These are phyloP conservation scores for Panaeolus papilionaceus DNA, from an alignment of 768 basidiomycete species.

Conservation along the genomic window DNA sequence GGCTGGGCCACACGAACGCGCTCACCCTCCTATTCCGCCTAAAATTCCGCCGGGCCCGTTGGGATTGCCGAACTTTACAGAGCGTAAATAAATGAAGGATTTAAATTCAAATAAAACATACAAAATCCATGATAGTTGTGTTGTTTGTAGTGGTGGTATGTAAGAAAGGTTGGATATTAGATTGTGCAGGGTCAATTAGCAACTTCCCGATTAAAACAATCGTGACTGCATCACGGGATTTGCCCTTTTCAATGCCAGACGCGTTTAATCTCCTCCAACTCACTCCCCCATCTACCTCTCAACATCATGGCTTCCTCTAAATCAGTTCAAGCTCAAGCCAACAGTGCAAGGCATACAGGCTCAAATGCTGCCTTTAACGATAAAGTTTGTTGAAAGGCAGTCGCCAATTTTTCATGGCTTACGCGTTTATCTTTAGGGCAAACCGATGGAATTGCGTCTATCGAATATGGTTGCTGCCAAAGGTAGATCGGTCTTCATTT, in stretches of 20 bases:
- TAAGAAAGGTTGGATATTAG: conserved; percentile 20
- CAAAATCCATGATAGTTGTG: conserved; percentile 49
- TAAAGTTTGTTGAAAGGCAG: conserved; percentile 56
- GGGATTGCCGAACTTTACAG: conserved; percentile 46
- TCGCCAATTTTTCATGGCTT: conserved; percentile 21
- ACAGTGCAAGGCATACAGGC: conserved; percentile 54
- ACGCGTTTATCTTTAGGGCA: conserved; percentile 66
- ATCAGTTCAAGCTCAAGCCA: conserved; percentile 38
- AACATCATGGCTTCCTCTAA: conserved; percentile 41
- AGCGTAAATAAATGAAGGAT: conserved; percentile 17
- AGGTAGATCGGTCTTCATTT: conserved; percentile 48
- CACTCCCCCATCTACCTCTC: conserved; percentile 16
- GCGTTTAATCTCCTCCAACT: conserved; percentile 31
- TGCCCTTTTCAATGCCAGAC: conserved; percentile 37
- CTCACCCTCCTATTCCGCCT: conserved; percentile 68
- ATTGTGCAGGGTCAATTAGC: conserved; percentile 28
- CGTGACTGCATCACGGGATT: conserved; percentile 44
- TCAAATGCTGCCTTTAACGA: conserved; percentile 86
- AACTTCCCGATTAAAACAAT: conserved; percentile 23
- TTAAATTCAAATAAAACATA: conserved; percentile 31
- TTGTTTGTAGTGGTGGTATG: conserved; percentile 21
- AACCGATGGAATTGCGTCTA: conserved; percentile 96
- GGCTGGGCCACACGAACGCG: conserved; percentile 18
- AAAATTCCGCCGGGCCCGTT: conserved; percentile 67
- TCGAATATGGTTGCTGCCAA: conserved; percentile 99